These are phyloP conservation scores for Ajuga chamaepitys DNA, from an alignment of 257 asterid genomes.

Conservation along the genomic window DNA sequence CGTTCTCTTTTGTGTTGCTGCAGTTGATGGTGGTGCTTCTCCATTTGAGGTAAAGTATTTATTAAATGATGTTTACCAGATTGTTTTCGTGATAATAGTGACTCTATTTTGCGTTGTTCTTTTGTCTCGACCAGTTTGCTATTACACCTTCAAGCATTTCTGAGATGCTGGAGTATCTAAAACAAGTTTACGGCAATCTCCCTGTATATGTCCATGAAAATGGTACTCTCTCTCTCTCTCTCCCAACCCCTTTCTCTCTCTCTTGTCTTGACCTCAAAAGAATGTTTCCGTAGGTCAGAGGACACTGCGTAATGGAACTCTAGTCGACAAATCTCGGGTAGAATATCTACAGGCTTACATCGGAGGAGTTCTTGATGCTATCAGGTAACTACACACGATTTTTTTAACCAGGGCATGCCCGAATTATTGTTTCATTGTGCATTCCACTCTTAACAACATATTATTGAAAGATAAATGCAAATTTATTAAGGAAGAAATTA, in stretches of 20 bases:
- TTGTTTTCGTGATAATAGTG: background rate
- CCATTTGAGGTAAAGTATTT: slow-evolving; percentile 5
- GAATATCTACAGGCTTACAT: slow-evolving; percentile 35
- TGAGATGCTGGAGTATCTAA: slow-evolving; percentile 26
- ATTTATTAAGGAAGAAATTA: no score
- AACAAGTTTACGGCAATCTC: no score
- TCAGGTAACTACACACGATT: slow-evolving; percentile 23
- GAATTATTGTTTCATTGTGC: no score
- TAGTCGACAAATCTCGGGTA: slow-evolving; percentile 28
- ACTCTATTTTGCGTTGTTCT: background rate
- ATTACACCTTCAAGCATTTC: slow-evolving; percentile 19
- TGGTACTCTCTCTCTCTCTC: slow-evolving; percentile 21
- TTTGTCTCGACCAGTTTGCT: slow-evolving; percentile 2
- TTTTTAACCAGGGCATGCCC: background rate
- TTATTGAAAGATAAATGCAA: background rate
- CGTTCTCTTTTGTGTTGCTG: background rate
- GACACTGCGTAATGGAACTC: slow-evolving; percentile 24
- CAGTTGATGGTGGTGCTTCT: background rate
- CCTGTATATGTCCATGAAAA: slow-evolving; percentile 45
- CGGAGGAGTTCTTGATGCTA: slow-evolving; percentile 31
- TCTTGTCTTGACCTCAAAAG: background rate
- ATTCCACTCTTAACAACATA: background rate
- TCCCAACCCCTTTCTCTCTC: background rate
- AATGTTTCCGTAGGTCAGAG: slow-evolving; percentile 20
- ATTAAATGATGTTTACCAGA: background rate